These are phyloP conservation scores for Cerioporus squamosus DNA, from an alignment of 1,284 basidiomycete species.

Conservation along the genomic window DNA sequence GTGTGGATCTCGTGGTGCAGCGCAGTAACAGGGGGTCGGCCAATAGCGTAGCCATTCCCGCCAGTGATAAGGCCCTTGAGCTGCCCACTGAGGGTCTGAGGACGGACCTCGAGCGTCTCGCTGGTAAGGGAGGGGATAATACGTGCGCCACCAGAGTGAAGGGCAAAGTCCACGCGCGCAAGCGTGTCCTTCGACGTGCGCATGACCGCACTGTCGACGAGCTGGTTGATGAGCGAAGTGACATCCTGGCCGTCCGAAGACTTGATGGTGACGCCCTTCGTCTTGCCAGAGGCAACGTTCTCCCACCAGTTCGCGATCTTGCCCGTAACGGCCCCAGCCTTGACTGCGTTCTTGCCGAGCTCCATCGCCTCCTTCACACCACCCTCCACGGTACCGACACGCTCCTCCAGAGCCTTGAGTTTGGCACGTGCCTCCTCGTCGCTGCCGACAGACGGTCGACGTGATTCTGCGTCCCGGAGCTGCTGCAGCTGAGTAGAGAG, in stretches of 20 bases:
- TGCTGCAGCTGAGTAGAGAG: constrained; percentile 53
- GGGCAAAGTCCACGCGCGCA: constrained; percentile 83
- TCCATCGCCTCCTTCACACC: constrained; percentile 75
- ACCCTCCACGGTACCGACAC: constrained; percentile 67
- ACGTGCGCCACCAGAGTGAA: constrained; percentile 81
- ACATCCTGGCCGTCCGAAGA: constrained; percentile 79
- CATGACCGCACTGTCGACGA: constrained; percentile 77
- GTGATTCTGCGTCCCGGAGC: constrained; percentile 35
- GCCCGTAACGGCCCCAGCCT: constrained; percentile 39
- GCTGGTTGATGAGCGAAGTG: constrained; percentile 66
- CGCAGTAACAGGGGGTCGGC: constrained; percentile 82
- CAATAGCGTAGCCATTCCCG: constrained; percentile 66
- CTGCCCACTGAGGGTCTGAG: constrained; percentile 46
- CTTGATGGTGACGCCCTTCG: constrained; percentile 61
- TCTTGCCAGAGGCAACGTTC: constrained; percentile 51
- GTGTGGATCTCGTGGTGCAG: constrained; percentile 83
- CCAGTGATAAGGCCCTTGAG: constrained; percentile 59
- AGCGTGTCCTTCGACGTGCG: constrained; percentile 78
- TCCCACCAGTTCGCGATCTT: constrained; percentile 60
- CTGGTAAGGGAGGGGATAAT: constrained; percentile 86
- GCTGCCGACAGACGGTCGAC: constrained; percentile 27
- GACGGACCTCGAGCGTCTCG: constrained; percentile 70
- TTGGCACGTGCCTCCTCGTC: constrained; percentile 63
- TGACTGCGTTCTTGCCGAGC: constrained; percentile 53
- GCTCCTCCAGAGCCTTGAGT: constrained; percentile 61